Evolutionary conservation across 1,284 basidiomycete species (phyloP).

Genomic region (Filobasidium uniguttulatum): DNA sequence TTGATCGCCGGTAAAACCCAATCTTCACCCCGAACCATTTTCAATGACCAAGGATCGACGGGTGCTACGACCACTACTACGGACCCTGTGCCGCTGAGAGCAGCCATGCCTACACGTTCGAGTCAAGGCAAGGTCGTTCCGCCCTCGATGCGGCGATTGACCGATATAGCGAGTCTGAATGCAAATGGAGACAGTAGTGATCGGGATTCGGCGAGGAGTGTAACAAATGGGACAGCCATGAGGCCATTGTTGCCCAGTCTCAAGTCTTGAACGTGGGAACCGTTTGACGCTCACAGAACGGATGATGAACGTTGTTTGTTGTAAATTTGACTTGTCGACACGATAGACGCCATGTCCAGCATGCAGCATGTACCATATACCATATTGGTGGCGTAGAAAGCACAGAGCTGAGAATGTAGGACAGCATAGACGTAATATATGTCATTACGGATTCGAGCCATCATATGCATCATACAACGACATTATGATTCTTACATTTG

Average conservation of each 20-base stretch:
- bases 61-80: background rate
- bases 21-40: background rate
- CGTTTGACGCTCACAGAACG: no score
- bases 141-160: background rate
- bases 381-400: no score
- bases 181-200: background rate
- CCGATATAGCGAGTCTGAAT: background rate
- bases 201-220: background rate
- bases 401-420: no score
- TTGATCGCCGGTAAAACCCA: background rate
- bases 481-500: no score
- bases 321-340: no score
- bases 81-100: background rate
- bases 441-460: no score
- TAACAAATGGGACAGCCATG: background rate
- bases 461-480: no score
- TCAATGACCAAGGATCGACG: background rate
- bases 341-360: no score
- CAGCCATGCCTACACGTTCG: conserved; percentile 1
- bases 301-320: no score
- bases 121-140: conserved; percentile 1
- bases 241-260: background rate
- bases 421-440: no score
- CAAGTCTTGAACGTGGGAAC: no score
- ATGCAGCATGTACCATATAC: no score